Conservation (phyloP, 2,329 filamentous ascomycete genomes). For the Aspergillus nomiae region DNA sequence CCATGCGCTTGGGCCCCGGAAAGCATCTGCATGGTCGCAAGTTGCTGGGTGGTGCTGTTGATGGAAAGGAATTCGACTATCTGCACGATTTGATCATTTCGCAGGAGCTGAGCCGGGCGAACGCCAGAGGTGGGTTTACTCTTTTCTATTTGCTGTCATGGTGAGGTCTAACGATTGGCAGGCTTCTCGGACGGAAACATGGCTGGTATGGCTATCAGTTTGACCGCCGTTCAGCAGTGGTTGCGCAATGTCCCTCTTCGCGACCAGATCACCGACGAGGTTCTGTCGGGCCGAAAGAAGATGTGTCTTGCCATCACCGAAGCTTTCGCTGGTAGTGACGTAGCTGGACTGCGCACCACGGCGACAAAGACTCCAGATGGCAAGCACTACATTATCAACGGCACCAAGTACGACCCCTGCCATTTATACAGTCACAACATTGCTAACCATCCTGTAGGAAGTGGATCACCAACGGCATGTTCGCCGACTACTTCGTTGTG, state of each 20-base stretch:
- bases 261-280: constrained; percentile 68
- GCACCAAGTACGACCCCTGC: constrained; percentile 35
- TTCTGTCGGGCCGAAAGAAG: constrained; percentile 80
- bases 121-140: constrained; percentile 58
- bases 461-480: constrained; percentile 83
- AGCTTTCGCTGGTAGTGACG: constrained; percentile 82
- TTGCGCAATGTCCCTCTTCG: constrained; percentile 68
- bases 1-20: constrained; percentile 81
- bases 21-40: constrained; percentile 74
- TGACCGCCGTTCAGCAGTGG: constrained; percentile 80
- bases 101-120: constrained; percentile 72
- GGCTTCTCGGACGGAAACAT: constrained; percentile 85
- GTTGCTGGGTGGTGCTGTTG: constrained; percentile 68
- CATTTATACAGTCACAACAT: not conserved
- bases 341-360: constrained; percentile 77
- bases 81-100: constrained; percentile 78
- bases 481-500: constrained; percentile 79
- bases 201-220: constrained; percentile 80
- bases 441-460: constrained; percentile 62
- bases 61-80: constrained; percentile 82
- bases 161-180: constrained; percentile 11
- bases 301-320: constrained; percentile 87
- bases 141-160: too few relatives aligned
- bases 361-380: constrained; percentile 75
- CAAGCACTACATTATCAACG: constrained; percentile 65